These are phyloP conservation scores for Xanthoparmelia taractica DNA, from an alignment of 495 filamentous ascomycete genomes.

Conservation along the genomic window DNA sequence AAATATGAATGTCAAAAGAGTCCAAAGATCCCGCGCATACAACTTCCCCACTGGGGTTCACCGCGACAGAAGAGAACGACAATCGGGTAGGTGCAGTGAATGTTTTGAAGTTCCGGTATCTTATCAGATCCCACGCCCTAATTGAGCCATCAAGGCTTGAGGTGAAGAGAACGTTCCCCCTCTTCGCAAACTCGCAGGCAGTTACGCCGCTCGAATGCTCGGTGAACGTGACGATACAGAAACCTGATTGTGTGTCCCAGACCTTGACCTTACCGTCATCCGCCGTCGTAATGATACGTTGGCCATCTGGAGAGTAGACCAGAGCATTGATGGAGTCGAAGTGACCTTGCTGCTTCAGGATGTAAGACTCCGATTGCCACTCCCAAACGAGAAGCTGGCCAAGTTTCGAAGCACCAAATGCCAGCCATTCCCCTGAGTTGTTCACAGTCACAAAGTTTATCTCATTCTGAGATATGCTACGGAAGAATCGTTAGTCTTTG, in stretches of 20 bases:
- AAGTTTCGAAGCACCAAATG: constrained; percentile 92
- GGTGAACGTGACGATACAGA: constrained; percentile 96
- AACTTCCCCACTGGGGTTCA: constrained; percentile 94
- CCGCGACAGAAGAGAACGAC: constrained; percentile 85
- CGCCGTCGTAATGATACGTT: constrained; percentile 82
- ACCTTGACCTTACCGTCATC: constrained; percentile 98
- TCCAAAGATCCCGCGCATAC: constrained; percentile 91
- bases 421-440: constrained; percentile 90
- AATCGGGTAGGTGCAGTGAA: constrained; percentile 88
- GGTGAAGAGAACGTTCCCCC: constrained; percentile 91
- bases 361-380: constrained; percentile 99
- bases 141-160: constrained; percentile 89
- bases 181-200: constrained; percentile 89
- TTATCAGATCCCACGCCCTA: constrained; percentile 90
- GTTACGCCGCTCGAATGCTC: constrained; percentile 94
- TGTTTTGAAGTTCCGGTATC: constrained; percentile 93
- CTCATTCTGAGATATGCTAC: constrained; percentile 88
- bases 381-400: constrained; percentile 97
- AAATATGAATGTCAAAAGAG: constrained; percentile 94
- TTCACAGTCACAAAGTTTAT: constrained; percentile 92
- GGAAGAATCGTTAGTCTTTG: constrained; percentile 26
- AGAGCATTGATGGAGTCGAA: constrained; percentile 94
- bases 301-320: constrained; percentile 87
- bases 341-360: constrained; percentile 95
- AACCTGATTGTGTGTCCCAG: constrained; percentile 93